Evolutionary conservation across 805 yeast species (phyloP), one percentile per base, ranked within the genome.

Genomic region (Martiniozyma abietophila): DNA sequence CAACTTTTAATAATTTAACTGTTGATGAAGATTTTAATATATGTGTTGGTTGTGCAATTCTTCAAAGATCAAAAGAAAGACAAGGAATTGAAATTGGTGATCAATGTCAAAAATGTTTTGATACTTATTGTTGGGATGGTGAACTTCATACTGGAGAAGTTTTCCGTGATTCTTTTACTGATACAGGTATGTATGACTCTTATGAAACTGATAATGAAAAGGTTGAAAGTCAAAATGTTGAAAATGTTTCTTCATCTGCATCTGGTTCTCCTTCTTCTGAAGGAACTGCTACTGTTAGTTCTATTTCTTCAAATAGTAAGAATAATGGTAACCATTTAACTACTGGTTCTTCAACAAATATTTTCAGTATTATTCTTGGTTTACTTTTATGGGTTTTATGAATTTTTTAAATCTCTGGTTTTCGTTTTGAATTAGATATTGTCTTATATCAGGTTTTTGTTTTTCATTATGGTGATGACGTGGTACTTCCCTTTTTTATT

Each of bases 41-140:
- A 6, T 84, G 95, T 62, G 67, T 84, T 31, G 82, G 81, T 3
- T 84, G 95, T 65, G 95, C 94, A 8, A 69, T 84, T 29, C 65
- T 83, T 39, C 78, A 83, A 60, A 74, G 95, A 54, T 72, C 79
- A 27, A 76, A 78, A 50, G 92, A 83, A 58, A 67, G 86, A 51
- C 56, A 66, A 25, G 74, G 76, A 19, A 56, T 64, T 24, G 64
- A 69, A 12, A 79, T 80, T 39, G 59, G 74, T n/a, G 75, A 66
- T 2, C 84, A 80, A 50, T 85, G 96, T 61, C 59, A 71, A 45
- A 41, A 60, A 35, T 85, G 96, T 54, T 82, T 85, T 54, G 57
- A 62, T 23, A 63, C 61, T 6, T 83, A 83, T 56, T 85, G 96
- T 58, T 85, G 62, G 61, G 58, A 56, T 37, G 62, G 62, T 17